Evolutionary conservation across 345 rosid species (phyloP), one percentile per base, ranked within the genome.

Genomic region (Populus nigra): DNA sequence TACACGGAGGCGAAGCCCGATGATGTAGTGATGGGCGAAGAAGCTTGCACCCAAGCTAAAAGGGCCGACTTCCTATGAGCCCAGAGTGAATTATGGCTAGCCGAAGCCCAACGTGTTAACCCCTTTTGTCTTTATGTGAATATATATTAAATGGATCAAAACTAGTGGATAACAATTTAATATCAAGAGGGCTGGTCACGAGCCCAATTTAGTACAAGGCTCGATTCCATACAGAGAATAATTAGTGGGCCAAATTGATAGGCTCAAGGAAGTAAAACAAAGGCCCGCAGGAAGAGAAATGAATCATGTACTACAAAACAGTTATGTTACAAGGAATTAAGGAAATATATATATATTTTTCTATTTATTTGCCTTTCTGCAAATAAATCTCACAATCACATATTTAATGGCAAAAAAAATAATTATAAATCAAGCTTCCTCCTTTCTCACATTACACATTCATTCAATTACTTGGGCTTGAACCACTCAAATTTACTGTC

Each of bases 401-500:
- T 15, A 25, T 27, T 11, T 2, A 23, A 27, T 8, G 27, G 15
- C 0, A 27, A 63, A 17, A 36, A 23, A 39, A 8, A 31, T 1
- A 75, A 15, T 47, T 47, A 43, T 2, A 75, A n/a, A 69, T 41
- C 2, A 39, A 13, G n/a, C 22, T 13, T 20, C 29, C 41, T n/a
- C 20, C 29, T 16, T 36, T 23, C n/a, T n/a, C 3, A 53, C 31
- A 1, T 39, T 5, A 11, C 29, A 31, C 2, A 11, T 8, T 10
- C 22, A 17, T 23, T 57, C 5, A 71, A 41, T 59, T 78, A 80
- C 50, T 65, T 50, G 15, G 88, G 88, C 23, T 82, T 65, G 61
- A 85, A 85, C 73, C 83, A 85, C 62, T 78, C 75, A 35, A 78
- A 47, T 23, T 77, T 69, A 18, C 63, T 45, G 6, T 85, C 85